Percentiles rank a stretch among this genome's conserved stretches.
Evolutionary conservation across 164 flowering plant species (phyloP).

Genomic region (Aristolochia fimbriata): DNA sequence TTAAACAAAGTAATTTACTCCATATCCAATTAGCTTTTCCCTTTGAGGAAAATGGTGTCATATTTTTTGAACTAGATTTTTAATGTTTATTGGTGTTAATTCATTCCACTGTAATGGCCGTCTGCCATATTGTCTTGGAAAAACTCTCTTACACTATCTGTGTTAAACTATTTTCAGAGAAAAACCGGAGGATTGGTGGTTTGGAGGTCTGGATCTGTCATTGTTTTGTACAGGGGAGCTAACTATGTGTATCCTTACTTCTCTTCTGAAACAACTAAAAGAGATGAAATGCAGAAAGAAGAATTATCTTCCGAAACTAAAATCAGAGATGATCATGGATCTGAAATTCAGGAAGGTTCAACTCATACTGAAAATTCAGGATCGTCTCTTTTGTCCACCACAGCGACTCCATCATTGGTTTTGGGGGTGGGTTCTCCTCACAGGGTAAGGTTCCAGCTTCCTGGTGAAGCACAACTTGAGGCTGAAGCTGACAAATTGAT

Average conservation of each 20-base stretch:
- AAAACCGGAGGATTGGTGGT: constrained; percentile 94
- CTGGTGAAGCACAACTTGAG: constrained; percentile 68
- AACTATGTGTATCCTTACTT: constrained; percentile 87
- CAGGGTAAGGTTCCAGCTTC: constrained; percentile 65
- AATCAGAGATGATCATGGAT: constrained; percentile 1
- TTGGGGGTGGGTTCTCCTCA: constrained; percentile 72
- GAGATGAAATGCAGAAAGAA: constrained; percentile 12
- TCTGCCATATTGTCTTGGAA: too few species aligned
- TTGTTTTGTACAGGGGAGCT: constrained; percentile 72
- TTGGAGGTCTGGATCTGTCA: constrained; percentile 89
- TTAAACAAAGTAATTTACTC: too few species aligned
- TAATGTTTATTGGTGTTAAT: too few species aligned
- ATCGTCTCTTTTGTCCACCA: constrained; percentile 15
- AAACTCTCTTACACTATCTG: too few species aligned
- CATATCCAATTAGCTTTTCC: too few species aligned
- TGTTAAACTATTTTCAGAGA: constrained; percentile 33
- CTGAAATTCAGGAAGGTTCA: constrained; percentile 12
- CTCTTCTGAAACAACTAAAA: constrained; percentile 14
- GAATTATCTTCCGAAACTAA: constrained; percentile 12
- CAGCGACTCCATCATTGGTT: constrained; percentile 27
- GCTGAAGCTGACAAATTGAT: constrained; percentile 71
- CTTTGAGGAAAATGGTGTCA: too few species aligned
- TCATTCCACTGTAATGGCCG: too few species aligned
- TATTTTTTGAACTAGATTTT: too few species aligned
- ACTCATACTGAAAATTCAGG: constrained; percentile 13